phyloP scores from a whole-genome alignment of 805 yeast genomes.

The Cyberlindnera bimundalis region DNA sequence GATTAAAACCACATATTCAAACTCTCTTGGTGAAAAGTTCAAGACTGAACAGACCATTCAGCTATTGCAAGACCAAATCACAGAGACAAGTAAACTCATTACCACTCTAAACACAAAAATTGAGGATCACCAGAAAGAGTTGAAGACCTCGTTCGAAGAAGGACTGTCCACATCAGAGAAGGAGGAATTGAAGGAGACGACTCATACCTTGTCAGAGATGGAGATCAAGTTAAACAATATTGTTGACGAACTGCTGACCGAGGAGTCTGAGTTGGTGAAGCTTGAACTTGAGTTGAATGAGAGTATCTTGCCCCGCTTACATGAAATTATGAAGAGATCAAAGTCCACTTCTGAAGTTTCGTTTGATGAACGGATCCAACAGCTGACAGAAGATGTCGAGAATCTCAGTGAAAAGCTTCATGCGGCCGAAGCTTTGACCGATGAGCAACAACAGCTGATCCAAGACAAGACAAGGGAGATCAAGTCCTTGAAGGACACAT shows the following conservation, averaged over 20 bases:
- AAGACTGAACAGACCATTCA: slow-evolving; percentile 42
- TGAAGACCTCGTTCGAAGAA: slow-evolving; percentile 49
- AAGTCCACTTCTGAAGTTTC: slow-evolving; percentile 15
- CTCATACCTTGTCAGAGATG: slow-evolving; percentile 32
- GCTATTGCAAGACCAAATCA: slow-evolving; percentile 12
- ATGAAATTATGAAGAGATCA: slow-evolving; percentile 33
- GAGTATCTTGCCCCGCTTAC: slow-evolving; percentile 50
- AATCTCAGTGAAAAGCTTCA: slow-evolving; percentile 31
- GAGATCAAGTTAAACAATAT: slow-evolving; percentile 41
- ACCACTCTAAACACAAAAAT: slow-evolving; percentile 32
- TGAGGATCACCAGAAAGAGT: slow-evolving; percentile 42
- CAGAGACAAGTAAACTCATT: slow-evolving; percentile 1
- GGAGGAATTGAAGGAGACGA: slow-evolving; percentile 35
- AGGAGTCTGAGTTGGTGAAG: slow-evolving; percentile 45
- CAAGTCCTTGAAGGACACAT: slow-evolving; percentile 34
- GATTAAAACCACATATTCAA: slow-evolving; percentile 39
- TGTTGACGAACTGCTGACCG: slow-evolving; percentile 36
- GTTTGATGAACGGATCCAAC: slow-evolving; percentile 20
- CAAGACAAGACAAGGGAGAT: slow-evolving; percentile 22
- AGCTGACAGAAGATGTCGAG: slow-evolving; percentile 24
- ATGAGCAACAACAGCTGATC: slow-evolving; percentile 24
- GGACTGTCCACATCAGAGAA: slow-evolving; percentile 50
- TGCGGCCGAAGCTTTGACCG: slow-evolving; percentile 26
- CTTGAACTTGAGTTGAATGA: slow-evolving; percentile 57
- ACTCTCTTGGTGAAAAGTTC: slow-evolving; percentile 38